Base-by-base conservation (phyloP, 352 stramenopile genomes). In the Phytopythium delawarense region DNA sequence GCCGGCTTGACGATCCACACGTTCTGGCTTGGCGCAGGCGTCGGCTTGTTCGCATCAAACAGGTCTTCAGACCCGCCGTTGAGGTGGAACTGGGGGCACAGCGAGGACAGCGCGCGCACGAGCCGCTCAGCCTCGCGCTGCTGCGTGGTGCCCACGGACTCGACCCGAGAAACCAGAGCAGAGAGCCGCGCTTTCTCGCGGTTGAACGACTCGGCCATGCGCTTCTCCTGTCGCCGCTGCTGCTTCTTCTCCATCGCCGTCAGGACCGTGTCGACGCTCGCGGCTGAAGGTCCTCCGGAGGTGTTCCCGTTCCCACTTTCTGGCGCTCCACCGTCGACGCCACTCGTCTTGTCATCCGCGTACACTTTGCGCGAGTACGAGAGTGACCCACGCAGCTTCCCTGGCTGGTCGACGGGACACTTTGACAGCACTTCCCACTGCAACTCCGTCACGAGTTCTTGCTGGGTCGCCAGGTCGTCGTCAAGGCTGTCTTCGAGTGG, bases 1-100 rank as follows among this genome's bases (percentile, higher is more conserved):
- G 86, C 89, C 1, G 93, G 93, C 73, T 98, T 98, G 40, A 97
- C 91, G 66, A 98, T 98, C 92, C 93, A 98, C 28, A 98, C 78
- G 64, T 98, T 98, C 25, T 76, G 65, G 40, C 77, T 88, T 11
- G 63, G 60, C 39, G 51, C 74, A 1, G 67, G 59, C 1, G 51
- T 13, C 23, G 63, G 57, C 18, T 67, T 69, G 9, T 21, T 44
- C 11, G 42, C 51, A 5, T 57, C 20, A 12, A 62, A 21, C 35
- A 78, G 51, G 16, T 72, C 60, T 25, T 87, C 74, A 13, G 67
- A 69, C 3, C 73, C 78, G 44, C 89, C 84, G 60, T 89, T 89
- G 37, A 94, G 63, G n/a, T 81, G 70, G 57, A 89, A 91, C 66
- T 96, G 87, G 23, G 84, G 76, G 63, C 76, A 90, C 45, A 78